Evolutionary conservation across 176 grass and related monocot species (phyloP), one percentile per base, ranked within the genome.

Genomic region (Carex scoparia): DNA sequence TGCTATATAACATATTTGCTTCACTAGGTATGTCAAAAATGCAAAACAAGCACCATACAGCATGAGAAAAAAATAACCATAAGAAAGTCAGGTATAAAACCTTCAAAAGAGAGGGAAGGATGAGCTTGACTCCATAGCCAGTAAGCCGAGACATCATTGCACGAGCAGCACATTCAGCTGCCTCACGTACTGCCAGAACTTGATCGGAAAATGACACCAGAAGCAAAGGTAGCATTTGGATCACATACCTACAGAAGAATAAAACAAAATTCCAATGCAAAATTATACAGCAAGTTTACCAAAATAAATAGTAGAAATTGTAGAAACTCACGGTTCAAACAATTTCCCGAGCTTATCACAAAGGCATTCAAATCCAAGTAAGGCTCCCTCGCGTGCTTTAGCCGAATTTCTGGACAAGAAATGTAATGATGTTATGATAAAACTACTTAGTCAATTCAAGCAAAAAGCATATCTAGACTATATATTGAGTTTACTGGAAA

Each of bases 131-230:
- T 69, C 95, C 95, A 55, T 94, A 88, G 77, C 93, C 95, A n/a
- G 95, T 98, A 54, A 98, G 95, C 74, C 91, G 89, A 85, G 95
- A 90, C 95, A 98, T 98, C 93, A 98, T 98, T 83, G 93, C 95
- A 23, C 95, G 93, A 95, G 95, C 95, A 90, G 95, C 95, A 93
- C 95, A 93, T 69, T 98, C 95, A 83, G 95, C 93, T 71, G 91
- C 93, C 84, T 98, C 95, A 51, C 95, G 95, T 71, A 98, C 95
- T 85, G 95, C 95, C 67, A 93, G 83, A 66, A 98, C 95, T 95
- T 95, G 95, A 90, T 98, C 95, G 70, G 95, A 98, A 76, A 98
- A 98, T 60, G 93, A 94, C 64, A 98, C 95, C 10, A 98, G 89
- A 85, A 98, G 87, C 88, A 95, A 88, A 12, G 95, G 95, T 72